A percentile compares a stretch with the other conserved stretches of the same genome.
Conservation (phyloP, 164 flowering plant genomes). For the Cinnamomum chago region DNA sequence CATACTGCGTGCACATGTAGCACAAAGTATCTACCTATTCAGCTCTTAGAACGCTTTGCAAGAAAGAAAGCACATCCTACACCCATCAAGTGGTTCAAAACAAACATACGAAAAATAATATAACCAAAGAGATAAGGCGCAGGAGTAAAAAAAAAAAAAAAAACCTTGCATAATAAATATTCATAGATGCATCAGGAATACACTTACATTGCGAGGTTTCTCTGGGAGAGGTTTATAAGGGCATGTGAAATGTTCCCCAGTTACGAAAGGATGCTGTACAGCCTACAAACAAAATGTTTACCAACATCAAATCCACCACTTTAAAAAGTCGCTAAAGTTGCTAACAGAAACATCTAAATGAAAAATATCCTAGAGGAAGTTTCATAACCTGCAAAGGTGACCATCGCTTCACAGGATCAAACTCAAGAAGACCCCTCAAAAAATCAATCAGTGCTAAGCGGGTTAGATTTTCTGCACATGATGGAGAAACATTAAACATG, state of each 20-base stretch:
- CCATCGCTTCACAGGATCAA: conserved; percentile 99
- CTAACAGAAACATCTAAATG: background rate
- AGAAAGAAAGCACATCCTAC: background rate
- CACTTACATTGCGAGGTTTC: conserved; percentile 78
- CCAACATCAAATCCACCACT: background rate
- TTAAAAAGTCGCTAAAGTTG: background rate
- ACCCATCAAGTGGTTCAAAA: background rate
- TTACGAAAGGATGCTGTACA: conserved; percentile 89
- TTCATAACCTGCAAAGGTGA: conserved; percentile 87
- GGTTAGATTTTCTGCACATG: conserved; percentile 56
- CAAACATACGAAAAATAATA: background rate
- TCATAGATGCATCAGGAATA: background rate
- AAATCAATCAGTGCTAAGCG: conserved; percentile 91
- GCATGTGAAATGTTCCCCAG: conserved; percentile 82
- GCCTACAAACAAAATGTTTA: conserved; percentile 54
- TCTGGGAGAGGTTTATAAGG: conserved; percentile 82
- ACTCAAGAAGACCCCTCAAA: conserved; percentile 90
- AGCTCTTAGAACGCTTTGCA: background rate
- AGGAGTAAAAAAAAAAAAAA: background rate
- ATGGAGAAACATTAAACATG: conserved; percentile 10
- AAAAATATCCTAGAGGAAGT: background rate
- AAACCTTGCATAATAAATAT: too few species aligned
- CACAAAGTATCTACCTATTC: conserved; percentile 1
- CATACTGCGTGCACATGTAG: conserved; percentile 5
- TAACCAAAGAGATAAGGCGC: background rate